A percentile compares a stretch with the other conserved stretches of the same genome.
phyloP scores from a whole-genome alignment of 441 rosid species.

The Flueggea neowawraea region DNA sequence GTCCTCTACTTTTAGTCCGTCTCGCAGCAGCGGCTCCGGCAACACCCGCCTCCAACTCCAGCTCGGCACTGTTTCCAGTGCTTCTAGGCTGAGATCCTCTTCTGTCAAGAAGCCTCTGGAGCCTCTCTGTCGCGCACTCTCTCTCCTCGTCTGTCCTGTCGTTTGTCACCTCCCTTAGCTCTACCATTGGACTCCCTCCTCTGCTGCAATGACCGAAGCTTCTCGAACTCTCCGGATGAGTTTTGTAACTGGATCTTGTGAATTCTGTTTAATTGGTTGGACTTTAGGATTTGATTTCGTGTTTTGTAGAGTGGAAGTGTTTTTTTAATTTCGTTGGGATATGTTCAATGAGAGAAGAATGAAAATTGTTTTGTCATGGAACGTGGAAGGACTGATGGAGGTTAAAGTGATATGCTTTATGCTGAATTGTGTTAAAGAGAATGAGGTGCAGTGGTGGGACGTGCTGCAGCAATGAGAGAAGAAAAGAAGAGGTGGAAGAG shows the following conservation, averaged over 20 bases:
- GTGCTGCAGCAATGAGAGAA: too few species aligned
- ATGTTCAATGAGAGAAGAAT: too few species aligned
- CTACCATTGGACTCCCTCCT: constrained; percentile 61
- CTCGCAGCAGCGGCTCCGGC: constrained; percentile 47
- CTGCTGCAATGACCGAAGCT: constrained; percentile 65
- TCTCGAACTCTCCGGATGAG: constrained; percentile 88
- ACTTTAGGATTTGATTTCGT: neutral
- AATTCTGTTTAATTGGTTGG: constrained; percentile 12
- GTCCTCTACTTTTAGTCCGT: constrained; percentile 60
- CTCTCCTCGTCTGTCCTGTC: constrained; percentile 59
- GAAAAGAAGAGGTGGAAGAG: too few species aligned
- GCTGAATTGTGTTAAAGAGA: too few species aligned
- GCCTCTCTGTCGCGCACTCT: constrained; percentile 96
- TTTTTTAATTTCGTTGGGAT: too few species aligned
- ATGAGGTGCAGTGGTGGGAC: too few species aligned
- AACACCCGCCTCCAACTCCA: constrained; percentile 36
- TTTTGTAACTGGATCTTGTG: constrained; percentile 17
- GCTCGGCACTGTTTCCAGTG: constrained; percentile 24
- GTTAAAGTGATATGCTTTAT: too few species aligned
- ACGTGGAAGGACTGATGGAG: too few species aligned
- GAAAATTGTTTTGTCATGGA: too few species aligned
- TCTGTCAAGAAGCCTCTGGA: constrained; percentile 85
- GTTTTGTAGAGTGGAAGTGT: too few species aligned
- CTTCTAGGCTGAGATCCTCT: constrained; percentile 84
- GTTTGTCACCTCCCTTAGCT: constrained; percentile 32